phyloP scores from a whole-genome alignment of 73 alveolate genomes.

The Paramecium caudatum region DNA sequence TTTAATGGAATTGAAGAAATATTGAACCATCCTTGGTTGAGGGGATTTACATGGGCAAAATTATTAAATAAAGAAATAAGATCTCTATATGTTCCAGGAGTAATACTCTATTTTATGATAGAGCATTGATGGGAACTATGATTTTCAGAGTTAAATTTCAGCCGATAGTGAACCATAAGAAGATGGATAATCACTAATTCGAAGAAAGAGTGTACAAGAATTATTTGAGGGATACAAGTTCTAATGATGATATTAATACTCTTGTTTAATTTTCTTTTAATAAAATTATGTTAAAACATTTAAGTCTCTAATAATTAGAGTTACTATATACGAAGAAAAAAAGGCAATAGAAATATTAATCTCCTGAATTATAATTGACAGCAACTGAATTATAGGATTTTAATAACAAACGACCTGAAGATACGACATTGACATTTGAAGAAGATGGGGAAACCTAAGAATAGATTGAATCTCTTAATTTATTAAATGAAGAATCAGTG shows the following conservation, averaged over 20 bases:
- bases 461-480: constrained; percentile 1
- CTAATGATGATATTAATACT: constrained; percentile 32
- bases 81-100: constrained; percentile 62
- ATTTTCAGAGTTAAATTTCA: constrained; percentile 31
- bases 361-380: constrained; percentile 20
- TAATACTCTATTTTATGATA: background rate
- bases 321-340: background rate
- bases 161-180: constrained; percentile 65
- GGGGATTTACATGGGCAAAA: constrained; percentile 88
- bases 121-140: constrained; percentile 67
- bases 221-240: constrained; percentile 66
- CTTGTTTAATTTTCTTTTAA: too few relatives aligned
- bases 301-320: constrained; percentile 21
- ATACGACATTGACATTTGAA: background rate
- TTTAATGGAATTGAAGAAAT: constrained; percentile 88
- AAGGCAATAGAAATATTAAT: background rate
- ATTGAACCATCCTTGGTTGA: constrained; percentile 88
- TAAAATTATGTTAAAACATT: constrained; percentile 17
- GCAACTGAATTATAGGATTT: constrained; percentile 1
- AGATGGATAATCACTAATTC: constrained; percentile 13
- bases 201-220: constrained; percentile 60
- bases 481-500: constrained; percentile 4
- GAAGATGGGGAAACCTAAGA: background rate
- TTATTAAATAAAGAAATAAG: constrained; percentile 51
- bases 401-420: constrained; percentile 5